Conservation (phyloP, 352 stramenopile genomes). For the Blastocystis sp. region DNA sequence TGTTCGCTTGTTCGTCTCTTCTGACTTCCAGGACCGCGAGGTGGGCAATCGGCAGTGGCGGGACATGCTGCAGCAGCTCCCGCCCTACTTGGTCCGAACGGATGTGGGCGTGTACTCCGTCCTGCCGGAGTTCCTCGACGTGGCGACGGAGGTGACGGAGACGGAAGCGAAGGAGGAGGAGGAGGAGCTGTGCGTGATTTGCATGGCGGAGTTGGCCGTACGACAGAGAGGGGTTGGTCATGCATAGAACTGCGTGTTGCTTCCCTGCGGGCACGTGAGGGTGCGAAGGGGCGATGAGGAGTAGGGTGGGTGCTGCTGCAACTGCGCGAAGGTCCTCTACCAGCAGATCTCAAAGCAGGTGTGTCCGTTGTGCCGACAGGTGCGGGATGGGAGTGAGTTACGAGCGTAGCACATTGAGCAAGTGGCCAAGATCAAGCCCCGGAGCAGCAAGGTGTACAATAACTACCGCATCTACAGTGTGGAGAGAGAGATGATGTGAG, state of each 20-base stretch:
- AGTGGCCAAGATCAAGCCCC: conserved; percentile 11
- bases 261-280: conserved; percentile 45
- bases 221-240: not conserved
- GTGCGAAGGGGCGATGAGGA: not conserved
- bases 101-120: conserved; percentile 14
- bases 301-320: conserved; percentile 50
- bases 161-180: not conserved
- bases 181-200: conserved; percentile 60
- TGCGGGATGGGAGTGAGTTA: not conserved
- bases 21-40: conserved; percentile 48
- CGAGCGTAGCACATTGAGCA: conserved; percentile 24
- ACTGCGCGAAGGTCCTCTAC: conserved; percentile 36
- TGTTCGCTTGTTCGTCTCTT: not conserved
- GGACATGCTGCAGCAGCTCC: conserved; percentile 39
- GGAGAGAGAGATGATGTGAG: conserved; percentile 23
- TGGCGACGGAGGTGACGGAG: not conserved
- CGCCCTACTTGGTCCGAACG: conserved; percentile 18
- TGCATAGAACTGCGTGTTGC: conserved; percentile 41
- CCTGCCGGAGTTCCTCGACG: not conserved
- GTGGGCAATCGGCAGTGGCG: conserved; percentile 34
- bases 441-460: conserved; percentile 34
- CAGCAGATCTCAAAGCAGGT: conserved; percentile 51
- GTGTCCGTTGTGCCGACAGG: conserved; percentile 50
- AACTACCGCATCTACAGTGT: conserved; percentile 63
- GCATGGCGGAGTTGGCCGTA: conserved; percentile 48